Evolutionary conservation across 208 protist species (phyloP).

Genomic region (Leishmania braziliensis): DNA sequence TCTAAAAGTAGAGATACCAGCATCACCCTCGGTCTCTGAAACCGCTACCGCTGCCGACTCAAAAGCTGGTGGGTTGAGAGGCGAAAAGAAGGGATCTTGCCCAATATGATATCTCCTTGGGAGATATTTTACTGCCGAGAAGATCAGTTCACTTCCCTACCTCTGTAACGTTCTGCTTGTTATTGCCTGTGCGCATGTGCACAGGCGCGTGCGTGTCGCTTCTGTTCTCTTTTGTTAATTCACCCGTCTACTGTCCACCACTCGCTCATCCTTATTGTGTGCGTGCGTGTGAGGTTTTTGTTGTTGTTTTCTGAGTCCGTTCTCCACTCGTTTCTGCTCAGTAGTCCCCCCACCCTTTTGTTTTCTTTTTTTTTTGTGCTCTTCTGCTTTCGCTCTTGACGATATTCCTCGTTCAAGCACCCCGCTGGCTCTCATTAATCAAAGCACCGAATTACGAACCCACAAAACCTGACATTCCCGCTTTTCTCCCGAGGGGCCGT

Average conservation of each 20-base stretch:
- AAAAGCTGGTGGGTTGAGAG: neutral
- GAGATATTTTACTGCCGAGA: neutral
- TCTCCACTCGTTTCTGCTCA: neutral
- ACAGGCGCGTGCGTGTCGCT: neutral
- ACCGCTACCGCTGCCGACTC: neutral
- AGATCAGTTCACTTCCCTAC: neutral
- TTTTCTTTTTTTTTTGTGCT: neutral
- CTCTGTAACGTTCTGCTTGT: neutral
- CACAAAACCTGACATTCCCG: neutral
- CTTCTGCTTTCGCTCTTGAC: neutral
- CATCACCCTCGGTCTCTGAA: neutral
- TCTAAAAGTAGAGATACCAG: neutral
- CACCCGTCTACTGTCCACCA: neutral
- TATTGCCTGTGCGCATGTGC: neutral
- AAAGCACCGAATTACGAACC: neutral
- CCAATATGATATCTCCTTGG: neutral
- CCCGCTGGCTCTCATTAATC: neutral
- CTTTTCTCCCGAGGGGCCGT: neutral
- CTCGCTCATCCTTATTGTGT: neutral
- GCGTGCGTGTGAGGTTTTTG: neutral
- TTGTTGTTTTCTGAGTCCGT: neutral
- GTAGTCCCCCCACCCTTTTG: neutral
- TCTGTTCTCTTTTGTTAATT: neutral
- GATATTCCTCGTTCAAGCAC: neutral
- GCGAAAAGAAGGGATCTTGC: neutral